Base-by-base conservation (phyloP, 2,329 filamentous ascomycete species). In the Paraphaeosphaeria minitans region DNA sequence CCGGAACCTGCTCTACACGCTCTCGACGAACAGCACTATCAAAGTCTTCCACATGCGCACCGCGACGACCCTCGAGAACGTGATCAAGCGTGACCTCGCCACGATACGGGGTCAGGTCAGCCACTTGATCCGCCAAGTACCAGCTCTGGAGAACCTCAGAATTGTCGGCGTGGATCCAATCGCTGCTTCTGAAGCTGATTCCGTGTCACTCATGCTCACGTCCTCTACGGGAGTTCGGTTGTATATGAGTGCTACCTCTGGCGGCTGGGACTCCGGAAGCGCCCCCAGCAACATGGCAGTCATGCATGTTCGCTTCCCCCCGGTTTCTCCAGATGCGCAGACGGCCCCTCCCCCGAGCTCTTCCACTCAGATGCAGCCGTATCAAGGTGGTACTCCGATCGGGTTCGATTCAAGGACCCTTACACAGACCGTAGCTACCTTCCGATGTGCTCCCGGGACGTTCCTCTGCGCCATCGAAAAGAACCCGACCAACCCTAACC, bases 201-300 rank as follows among this genome's bases (percentile, higher is more conserved):
- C 93, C 67, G 83, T 97, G 47, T 93, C 96, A 75, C 82, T 99
- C 19, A 90, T 98, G 85, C 93, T 93, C 2, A 88, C 93, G 14
- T 98, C 94, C 0, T 89, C 89, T 58, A 96, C 92, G 0, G 95
- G 96, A 21, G 96, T 93, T 73, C 88, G 95, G 22, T 86, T 99
- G 4, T 98, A 95, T 75, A 84, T 99, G 55, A 98, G 93, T 72
- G 92, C 94, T 5, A 97, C 93, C 0, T 90, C 89, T 63, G 89
- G 92, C 19, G 86, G 87, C 1, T 90, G 89, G 79, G 84, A 85
- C 22, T 82, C 85, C 21, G 83, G 85, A 8, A 88, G 83, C 58
- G 88, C 91, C 0, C 93, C 95, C 0, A 93, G 91, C 67, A 97
- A 92, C 77, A 97, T 99, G 92, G 93, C 97, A 76, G 88, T 97